These are phyloP conservation scores for Tolypocladium album DNA, from an alignment of 2,329 filamentous ascomycete genomes.

Conservation along the genomic window DNA sequence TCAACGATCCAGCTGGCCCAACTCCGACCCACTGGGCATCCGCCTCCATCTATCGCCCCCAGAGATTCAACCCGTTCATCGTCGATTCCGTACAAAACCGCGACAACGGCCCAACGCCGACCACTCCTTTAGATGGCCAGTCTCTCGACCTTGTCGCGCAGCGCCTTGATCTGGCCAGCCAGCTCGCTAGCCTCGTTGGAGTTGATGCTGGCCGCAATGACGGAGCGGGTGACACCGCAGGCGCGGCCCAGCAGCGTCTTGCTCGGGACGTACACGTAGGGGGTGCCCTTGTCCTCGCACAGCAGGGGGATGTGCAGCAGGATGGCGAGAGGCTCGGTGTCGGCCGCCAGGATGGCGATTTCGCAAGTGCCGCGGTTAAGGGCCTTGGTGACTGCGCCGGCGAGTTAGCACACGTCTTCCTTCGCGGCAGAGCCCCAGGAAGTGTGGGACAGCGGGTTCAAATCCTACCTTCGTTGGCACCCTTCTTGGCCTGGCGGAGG, in stretches of 20 bases:
- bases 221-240: constrained; percentile 77
- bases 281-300: constrained; percentile 64
- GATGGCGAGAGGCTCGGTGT: constrained; percentile 80
- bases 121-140: constrained; percentile 67
- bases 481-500: constrained; percentile 71
- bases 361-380: constrained; percentile 86
- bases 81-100: background rate
- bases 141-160: constrained; percentile 94
- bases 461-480: constrained; percentile 59
- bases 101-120: background rate
- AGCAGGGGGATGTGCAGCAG: constrained; percentile 82
- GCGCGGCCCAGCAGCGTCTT: constrained; percentile 83
- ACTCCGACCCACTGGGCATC: background rate
- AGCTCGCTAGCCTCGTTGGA: constrained; percentile 87
- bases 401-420: constrained; percentile 1
- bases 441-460: too few species aligned
- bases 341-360: constrained; percentile 79
- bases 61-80: background rate
- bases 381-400: constrained; percentile 55
- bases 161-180: constrained; percentile 71
- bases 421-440: background rate
- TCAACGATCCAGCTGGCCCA: background rate
- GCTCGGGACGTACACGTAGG: constrained; percentile 59
- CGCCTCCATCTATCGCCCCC: background rate
- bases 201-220: constrained; percentile 82